Base-by-base conservation (phyloP, 306 rosid genomes). In the Rosa lucieae region DNA sequence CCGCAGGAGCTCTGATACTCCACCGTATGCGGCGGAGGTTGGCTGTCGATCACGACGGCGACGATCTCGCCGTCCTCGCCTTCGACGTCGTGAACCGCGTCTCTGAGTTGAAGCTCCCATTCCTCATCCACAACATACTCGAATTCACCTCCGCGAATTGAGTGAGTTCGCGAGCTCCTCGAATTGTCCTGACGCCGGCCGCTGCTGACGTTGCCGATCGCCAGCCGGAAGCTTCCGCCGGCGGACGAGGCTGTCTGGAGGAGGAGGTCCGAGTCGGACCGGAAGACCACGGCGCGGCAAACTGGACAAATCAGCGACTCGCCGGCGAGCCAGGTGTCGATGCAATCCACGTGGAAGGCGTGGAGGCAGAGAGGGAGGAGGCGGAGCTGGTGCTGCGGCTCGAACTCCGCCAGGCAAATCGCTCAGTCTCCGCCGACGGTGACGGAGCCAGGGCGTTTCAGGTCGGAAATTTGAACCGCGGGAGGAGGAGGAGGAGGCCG, bases 321-420 rank as follows among this genome's bases (percentile, higher is more conserved):
- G 18, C 39, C 39, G 67, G 67, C 67, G 8, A 61, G 67, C 67
- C 67, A 23, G 3, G 40, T 61, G 40, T 61, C 67, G 14, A 61
- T 61, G 67, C 39, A 61, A 0, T 61, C 17, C 2, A n/a, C 67
- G 14, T 23, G 67, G 67, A 62, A 62, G 18, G 67, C 18, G 40
- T 62, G 67, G 17, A 62, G 67, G 67, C 67, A 62, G 39, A 23
- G 67, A 12, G 39, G 67, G 40, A 62, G 67, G 67, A 62, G 67
- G 67, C 67, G 40, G 67, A 62, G 67, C 12, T n/a, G 32, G 65
- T 58, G 13, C 26, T 58, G 35, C 65, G 32, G 67, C 40, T 10
- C 8, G 67, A 62, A 62, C 40, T 62, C 37, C 8, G 39, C 37
- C 8, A 62, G 40, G 39, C 67, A 62, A 3, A 62, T 26, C 8